Conservation (phyloP, 78 protist genomes). For the Dictyostelium discoideum region dicty_2.7 NC_007088.5:7545501-7546000, state of each 20-base stretch:
- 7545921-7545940: neutral
- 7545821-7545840: neutral
- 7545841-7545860: neutral
- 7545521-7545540: neutral
- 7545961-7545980: neutral
- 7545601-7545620: neutral
- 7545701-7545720: neutral
- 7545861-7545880: neutral
- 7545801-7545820: neutral
- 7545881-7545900: neutral
- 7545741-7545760: neutral
- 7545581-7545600: neutral
- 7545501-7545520: constrained; percentile 19
- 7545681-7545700: neutral
- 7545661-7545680: neutral
- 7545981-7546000: neutral
- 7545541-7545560: neutral
- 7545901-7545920: neutral
- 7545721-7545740: neutral
- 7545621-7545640: constrained; percentile 16
- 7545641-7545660: neutral
- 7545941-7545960: neutral
- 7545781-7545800: neutral
- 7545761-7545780: no score
- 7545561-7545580: neutral